Percentiles rank a stretch among this genome's conserved stretches.
Evolutionary conservation across 225 moss, liverwort and hornwort species (phyloP).

Genomic region (Lunularia cruciata): DNA sequence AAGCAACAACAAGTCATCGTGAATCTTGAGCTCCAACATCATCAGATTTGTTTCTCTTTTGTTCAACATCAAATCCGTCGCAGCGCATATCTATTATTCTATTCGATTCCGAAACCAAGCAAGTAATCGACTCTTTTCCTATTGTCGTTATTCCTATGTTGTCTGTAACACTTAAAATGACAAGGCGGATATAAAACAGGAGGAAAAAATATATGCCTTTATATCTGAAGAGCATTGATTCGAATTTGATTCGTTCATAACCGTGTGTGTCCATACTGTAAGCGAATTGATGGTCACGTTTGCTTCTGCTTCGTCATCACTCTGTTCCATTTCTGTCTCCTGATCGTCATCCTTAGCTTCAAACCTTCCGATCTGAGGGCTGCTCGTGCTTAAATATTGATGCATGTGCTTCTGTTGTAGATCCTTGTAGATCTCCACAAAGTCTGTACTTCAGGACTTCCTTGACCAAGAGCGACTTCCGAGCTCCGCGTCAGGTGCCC

Average conservation of each 20-base stretch:
- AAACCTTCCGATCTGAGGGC: background rate
- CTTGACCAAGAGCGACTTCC: constrained; percentile 19
- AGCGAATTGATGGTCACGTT: background rate
- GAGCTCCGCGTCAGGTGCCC: constrained; percentile 22
- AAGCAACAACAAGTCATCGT: too few species aligned
- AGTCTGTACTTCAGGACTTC: constrained; percentile 10
- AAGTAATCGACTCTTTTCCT: too few species aligned
- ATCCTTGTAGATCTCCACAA: constrained; percentile 12
- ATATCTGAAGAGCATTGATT: constrained; percentile 3
- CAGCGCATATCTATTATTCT: too few species aligned
- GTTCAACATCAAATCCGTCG: too few species aligned
- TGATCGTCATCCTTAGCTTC: background rate
- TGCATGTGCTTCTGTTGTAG: constrained; percentile 10
- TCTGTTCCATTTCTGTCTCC: background rate
- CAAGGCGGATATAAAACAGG: too few species aligned
- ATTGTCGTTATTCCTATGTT: too few species aligned
- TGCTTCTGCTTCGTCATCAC: background rate
- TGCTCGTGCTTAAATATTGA: constrained; percentile 3
- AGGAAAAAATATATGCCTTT: constrained; percentile 9
- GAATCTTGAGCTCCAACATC: too few species aligned
- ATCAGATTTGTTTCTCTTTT: too few species aligned
- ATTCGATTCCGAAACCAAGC: too few species aligned
- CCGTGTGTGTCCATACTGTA: constrained; percentile 13
- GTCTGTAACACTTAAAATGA: too few species aligned
- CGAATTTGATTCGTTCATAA: background rate